A percentile compares a stretch with the other conserved stretches of the same genome.
Conservation (phyloP, 2,329 filamentous ascomycete species). For the Talaromyces islandicus region DNA sequence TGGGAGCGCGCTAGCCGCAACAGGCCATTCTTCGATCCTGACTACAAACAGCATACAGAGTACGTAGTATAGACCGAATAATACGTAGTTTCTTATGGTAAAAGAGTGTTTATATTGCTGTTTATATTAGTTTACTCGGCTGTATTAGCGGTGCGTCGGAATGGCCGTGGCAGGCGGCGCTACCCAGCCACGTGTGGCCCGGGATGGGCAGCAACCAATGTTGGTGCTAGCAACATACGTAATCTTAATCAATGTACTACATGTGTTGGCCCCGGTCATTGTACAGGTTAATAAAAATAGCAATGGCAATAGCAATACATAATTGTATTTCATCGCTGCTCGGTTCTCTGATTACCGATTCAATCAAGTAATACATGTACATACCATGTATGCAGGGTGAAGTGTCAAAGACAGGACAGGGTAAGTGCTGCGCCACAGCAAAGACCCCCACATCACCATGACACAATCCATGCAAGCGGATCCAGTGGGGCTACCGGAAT, state of each 20-base stretch:
- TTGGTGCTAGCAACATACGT: neutral
- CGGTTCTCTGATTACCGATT: neutral
- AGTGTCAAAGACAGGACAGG: too few species aligned
- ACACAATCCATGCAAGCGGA: neutral
- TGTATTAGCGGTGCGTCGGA: neutral
- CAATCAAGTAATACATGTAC: neutral
- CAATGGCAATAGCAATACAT: too few species aligned
- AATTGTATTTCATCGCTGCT: neutral
- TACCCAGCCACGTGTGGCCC: neutral
- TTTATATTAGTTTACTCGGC: neutral
- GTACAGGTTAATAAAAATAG: too few species aligned
- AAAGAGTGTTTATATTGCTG: too few species aligned
- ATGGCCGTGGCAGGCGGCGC: neutral
- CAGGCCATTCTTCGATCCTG: neutral
- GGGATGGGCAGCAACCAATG: too few species aligned
- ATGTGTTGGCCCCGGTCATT: neutral
- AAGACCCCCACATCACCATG: neutral
- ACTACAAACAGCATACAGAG: too few species aligned
- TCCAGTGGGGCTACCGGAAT: neutral
- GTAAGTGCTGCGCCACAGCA: neutral
- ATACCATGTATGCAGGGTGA: too few species aligned
- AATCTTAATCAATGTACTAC: neutral
- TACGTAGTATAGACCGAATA: too few species aligned
- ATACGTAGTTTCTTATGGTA: too few species aligned
- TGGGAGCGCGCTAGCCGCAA: neutral